Percentiles rank a stretch among this genome's conserved stretches.
Evolutionary conservation across 176 grass and related monocot species (phyloP).

Genomic region (Leersia perrieri): DNA sequence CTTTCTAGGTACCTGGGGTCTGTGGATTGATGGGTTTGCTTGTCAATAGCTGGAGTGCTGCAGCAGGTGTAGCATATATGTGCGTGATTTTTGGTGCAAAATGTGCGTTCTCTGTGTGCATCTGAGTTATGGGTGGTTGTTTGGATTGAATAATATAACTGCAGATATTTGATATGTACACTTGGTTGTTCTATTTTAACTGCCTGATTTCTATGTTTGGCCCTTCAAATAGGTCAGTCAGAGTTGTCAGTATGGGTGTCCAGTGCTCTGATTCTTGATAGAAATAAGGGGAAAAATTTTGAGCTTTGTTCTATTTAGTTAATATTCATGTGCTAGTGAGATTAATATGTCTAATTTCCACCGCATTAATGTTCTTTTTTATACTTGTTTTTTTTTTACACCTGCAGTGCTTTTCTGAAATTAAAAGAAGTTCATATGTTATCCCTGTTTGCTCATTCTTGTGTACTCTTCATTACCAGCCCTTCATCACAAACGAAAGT

Average conservation of each 20-base stretch:
- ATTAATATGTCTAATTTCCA: not conserved
- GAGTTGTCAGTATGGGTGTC: not conserved
- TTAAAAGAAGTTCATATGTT: not conserved
- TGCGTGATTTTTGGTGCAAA: not conserved
- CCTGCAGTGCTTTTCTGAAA: not conserved
- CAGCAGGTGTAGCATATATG: too few species aligned
- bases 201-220: not conserved
- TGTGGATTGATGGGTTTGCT: too few species aligned
- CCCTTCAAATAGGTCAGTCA: not conserved
- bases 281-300: conserved; percentile 2
- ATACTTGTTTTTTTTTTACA: not conserved
- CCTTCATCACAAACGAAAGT: not conserved
- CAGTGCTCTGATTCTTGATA: not conserved
- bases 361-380: not conserved
- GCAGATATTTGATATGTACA: not conserved
- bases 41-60: too few species aligned
- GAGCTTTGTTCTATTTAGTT: not conserved
- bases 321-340: conserved; percentile 15
- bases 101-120: not conserved
- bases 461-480: conserved; percentile 9
- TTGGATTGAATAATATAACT: not conserved
- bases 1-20: too few species aligned
- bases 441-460: not conserved
- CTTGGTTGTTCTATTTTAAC: not conserved
- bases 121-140: not conserved